Evolutionary conservation across 208 protist species (phyloP), one percentile per base, ranked within the genome.

Genomic region (Crithidia acanthocephali): DNA sequence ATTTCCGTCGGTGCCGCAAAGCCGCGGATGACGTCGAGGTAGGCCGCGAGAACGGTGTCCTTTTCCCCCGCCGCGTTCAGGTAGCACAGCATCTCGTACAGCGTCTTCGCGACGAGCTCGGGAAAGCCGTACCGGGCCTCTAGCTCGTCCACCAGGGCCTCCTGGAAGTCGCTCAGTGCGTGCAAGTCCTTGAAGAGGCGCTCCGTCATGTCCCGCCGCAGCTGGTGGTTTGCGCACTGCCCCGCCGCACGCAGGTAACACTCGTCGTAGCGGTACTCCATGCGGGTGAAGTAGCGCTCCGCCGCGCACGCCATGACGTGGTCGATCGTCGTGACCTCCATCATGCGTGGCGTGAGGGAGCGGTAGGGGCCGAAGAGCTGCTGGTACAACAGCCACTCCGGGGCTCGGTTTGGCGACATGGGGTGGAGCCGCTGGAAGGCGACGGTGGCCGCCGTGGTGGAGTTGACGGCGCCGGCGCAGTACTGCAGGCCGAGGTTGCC

Each of bases 1-100:
- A 96, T 87, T 56, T 88, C 76, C 25, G 87, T 92, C 22, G 92
- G 88, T 4, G 92, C 84, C 59, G 88, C 67, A 74, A 95, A 95
- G 13, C 92, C 92, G 44, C 92, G 82, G 59, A 94, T 85, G 47
- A 90, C 88, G 35, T 86, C 85, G 37, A 97, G 80, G 69, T 95
- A 95, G 42, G 90, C 68, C 44, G 76, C 73, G 22, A 93, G 60
- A 30, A 95, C 65, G 11, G 66, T 72, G 62, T 93, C 84, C 40
- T 80, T 84, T 5, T 70, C 50, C 4, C 68, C 66, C 42, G 81
- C 83, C 20, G 88, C 88, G 68, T 97, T 91, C 56, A 97, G 74
- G 74, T 85, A 95, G 78, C 88, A 95, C n/a, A 97, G 74, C 56
- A 97, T 83, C 68, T 97, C 92, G 72, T 97, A 97, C 11, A 94